Conservation (phyloP, 108 stramenopile species). For the Stephanodiscus minutulus region DNA sequence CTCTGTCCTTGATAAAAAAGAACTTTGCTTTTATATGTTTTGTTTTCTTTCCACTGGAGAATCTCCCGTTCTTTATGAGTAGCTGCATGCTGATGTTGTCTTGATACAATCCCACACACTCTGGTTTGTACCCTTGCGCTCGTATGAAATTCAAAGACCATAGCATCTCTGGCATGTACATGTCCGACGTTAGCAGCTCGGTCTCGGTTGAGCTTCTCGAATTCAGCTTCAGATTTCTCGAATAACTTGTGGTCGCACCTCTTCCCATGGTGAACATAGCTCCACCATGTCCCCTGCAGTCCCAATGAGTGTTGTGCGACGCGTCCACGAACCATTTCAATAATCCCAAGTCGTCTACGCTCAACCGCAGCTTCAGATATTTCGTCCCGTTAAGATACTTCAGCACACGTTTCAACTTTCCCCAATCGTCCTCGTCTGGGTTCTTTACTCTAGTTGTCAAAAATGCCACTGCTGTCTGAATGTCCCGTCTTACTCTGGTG, state of each 20-base stretch:
- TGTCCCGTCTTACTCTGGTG: slow-evolving; percentile 38
- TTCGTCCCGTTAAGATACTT: slow-evolving; percentile 28
- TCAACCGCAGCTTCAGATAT: slow-evolving; percentile 3
- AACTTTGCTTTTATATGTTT: not conserved
- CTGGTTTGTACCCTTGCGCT: too few species aligned
- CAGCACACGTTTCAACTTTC: slow-evolving; percentile 43
- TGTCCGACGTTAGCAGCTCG: not conserved
- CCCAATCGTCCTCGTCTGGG: slow-evolving; percentile 40
- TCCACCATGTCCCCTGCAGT: too few species aligned
- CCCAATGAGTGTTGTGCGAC: too few species aligned
- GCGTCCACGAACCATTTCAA: slow-evolving; percentile 35
- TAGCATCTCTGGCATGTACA: not conserved
- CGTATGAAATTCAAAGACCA: not conserved
- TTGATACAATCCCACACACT: too few species aligned
- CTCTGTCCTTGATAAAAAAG: not conserved
- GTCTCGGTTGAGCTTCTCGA: too few species aligned
- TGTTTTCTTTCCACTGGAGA: too few species aligned
- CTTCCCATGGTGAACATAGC: too few species aligned
- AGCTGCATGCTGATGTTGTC: too few species aligned
- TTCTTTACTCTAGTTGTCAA: slow-evolving; percentile 39
- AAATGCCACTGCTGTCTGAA: slow-evolving; percentile 36
- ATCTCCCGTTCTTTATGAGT: too few species aligned
- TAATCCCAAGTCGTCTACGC: not conserved
- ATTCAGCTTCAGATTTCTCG: too few species aligned
- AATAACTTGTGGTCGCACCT: too few species aligned